phyloP scores from a whole-genome alignment of 495 filamentous ascomycete genomes.

The Amniculicola lignicola region DNA sequence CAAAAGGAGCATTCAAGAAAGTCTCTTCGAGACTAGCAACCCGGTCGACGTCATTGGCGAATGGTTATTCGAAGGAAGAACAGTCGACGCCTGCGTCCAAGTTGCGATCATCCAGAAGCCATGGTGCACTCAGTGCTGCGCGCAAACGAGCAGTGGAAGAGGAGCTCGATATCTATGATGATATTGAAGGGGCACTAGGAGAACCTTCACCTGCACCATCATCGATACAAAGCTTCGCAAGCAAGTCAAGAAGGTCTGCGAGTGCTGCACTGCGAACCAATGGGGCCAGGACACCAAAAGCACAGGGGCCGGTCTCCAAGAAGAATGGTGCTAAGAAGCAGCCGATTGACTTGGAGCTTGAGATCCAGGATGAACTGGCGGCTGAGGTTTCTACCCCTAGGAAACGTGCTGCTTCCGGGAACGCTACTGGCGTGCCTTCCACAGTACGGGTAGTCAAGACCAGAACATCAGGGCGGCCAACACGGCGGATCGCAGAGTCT shows the following conservation, averaged over 20 bases:
- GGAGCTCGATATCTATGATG: conserved; percentile 32
- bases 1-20: conserved; percentile 6
- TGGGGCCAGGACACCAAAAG: no score
- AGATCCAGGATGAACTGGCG: conserved; percentile 23
- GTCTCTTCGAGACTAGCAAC: conserved; percentile 5
- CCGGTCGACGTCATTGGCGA: background rate
- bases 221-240: no score
- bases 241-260: background rate
- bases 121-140: background rate
- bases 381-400: conserved; percentile 13
- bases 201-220: no score
- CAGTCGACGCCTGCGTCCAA: background rate
- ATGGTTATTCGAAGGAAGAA: background rate
- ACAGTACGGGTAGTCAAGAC: background rate
- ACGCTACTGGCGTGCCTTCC: no score
- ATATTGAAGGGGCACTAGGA: conserved; percentile 32
- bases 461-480: background rate
- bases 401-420: background rate
- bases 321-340: background rate
- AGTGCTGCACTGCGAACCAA: background rate
- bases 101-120: no score
- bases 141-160: conserved; percentile 5
- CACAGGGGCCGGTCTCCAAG: no score
- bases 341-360: conserved; percentile 1
- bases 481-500: background rate